Base-by-base conservation (phyloP, 2,329 filamentous ascomycete genomes). In the Calonectria pseudoturangicola region DNA sequence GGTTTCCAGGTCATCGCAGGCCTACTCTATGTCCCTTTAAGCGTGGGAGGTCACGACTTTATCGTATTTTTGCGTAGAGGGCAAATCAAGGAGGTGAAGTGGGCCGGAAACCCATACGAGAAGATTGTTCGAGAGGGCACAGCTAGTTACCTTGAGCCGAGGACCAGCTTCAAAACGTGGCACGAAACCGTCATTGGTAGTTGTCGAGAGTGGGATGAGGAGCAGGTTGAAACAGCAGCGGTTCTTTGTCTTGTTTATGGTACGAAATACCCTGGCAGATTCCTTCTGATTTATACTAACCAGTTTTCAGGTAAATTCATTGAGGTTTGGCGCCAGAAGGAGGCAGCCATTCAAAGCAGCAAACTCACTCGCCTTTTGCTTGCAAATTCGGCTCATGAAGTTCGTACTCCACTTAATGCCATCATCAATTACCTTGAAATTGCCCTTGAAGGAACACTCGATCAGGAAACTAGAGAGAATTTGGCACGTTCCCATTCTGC, bases 341-440 rank as follows among this genome's bases (percentile, higher is more conserved):
- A 98, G 82, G 93, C 92, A 1, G 94, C 94, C 0, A 81, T 98
- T 72, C 93, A 97, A 78, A 96, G 88, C 80, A 97, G 93, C 76
- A 93, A 96, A 72, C 87, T 98, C 2, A 98, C 95, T 0, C 89
- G 91, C 58, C 84, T 98, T 4, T 84, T 98, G 2, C 87, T 98
- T 27, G 94, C 95, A 5, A 98, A 98, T 76, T 97, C 95, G 0
- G 95, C 95, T 0, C 96, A 98, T 75, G 95, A 98, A 85, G 95
- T 98, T 10, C 92, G 96, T 63, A 98, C 95, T 0, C 95, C 95
- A 0, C 85, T 98, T 2, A 98, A 98, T 79, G 95, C 95, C 18
- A 98, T 98, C 79, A 97, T 98, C 83, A 98, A 98, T 78, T 98
- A 97, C 77, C 89, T 98, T 1, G 95, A 98, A 78, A 98, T 98